Evolutionary conservation across 495 filamentous ascomycete species (phyloP), one percentile per base, ranked within the genome.

Genomic region (Collariella sp.): DNA sequence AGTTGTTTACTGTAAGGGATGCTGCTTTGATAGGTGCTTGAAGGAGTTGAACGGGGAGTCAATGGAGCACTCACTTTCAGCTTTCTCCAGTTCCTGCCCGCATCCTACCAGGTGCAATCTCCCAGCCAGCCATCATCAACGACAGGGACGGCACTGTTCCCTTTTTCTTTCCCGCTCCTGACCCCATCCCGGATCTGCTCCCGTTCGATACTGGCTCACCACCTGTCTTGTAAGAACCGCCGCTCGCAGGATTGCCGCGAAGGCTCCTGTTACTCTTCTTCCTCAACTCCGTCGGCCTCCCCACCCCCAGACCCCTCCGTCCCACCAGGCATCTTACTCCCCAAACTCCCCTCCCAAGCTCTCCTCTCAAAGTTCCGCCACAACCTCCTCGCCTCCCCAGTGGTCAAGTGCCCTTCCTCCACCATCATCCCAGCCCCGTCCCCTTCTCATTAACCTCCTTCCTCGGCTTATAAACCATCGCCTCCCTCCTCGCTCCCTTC

Each of bases 91-190:
- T 26, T 7, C 45, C 54, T 11, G 50, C 45, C 1, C 33, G 31
- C 23, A 56, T 56, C 33, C 49, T 50, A 5, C 54, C 58, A 1
- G 58, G 58, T 0, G 49, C 50, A 31, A 56, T 53, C 24, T 60
- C 58, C 58, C 58, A 60, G 12, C 46, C 46, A 0, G 57, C 43
- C 57, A 52, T 55, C 16, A 22, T 46, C 23, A 41, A 13, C 5
- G 41, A 29, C 34, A 22, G 4, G 9, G 52, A 13, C 10, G 33
- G 18, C 4, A 7, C 20, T n/a, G 3, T 26, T 12, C n/a, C n/a
- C n/a, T n/a, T n/a, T n/a, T n/a, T n/a, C n/a, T n/a, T n/a, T n/a
- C n/a, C n/a, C n/a, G 33, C 33, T 6, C 34, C 34, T 23, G 46
- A 1, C 7, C 16, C 36, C 5, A 15, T 7, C 10, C 33, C 10